Percentiles rank a stretch among this genome's conserved stretches.
Conservation (phyloP, 164 flowering plant genomes). For the Vitis cinerea region DNA sequence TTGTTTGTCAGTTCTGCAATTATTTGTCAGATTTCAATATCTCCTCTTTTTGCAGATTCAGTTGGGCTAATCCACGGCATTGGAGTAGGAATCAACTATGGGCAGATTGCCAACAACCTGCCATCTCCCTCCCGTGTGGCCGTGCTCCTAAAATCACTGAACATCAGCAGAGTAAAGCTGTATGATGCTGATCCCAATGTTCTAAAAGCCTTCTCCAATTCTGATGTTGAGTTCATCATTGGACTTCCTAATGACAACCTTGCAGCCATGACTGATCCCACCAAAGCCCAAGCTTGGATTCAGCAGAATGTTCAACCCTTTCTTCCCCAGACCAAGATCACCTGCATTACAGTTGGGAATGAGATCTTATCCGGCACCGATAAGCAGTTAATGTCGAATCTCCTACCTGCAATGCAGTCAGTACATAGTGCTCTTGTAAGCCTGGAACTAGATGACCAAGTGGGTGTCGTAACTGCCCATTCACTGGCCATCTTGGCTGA, state of each 20-base stretch:
- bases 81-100: conserved; percentile 76
- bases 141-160: conserved; percentile 50
- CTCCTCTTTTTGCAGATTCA: conserved; percentile 31
- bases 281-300: conserved; percentile 63
- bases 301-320: conserved; percentile 49
- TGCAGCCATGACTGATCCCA: conserved; percentile 44
- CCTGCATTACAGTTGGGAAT: conserved; percentile 71
- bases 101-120: conserved; percentile 77
- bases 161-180: conserved; percentile 61
- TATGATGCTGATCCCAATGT: conserved; percentile 82
- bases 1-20: no score
- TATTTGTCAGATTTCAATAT: no score
- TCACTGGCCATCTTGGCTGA: conserved; percentile 46
- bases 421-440: conserved; percentile 50
- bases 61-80: conserved; percentile 22
- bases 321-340: conserved; percentile 52
- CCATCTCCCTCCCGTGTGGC: conserved; percentile 65
- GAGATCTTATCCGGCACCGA: conserved; percentile 54
- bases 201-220: conserved; percentile 56
- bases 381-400: conserved; percentile 29
- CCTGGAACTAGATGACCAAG: conserved; percentile 52
- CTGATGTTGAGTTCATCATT: conserved; percentile 68
- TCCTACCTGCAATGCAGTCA: conserved; percentile 78
- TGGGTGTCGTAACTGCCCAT: conserved; percentile 78
- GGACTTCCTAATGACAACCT: conserved; percentile 59